These are phyloP conservation scores for Anaeramoeba ignava DNA, from an alignment of 78 protist species.

Conservation along the genomic window DNA sequence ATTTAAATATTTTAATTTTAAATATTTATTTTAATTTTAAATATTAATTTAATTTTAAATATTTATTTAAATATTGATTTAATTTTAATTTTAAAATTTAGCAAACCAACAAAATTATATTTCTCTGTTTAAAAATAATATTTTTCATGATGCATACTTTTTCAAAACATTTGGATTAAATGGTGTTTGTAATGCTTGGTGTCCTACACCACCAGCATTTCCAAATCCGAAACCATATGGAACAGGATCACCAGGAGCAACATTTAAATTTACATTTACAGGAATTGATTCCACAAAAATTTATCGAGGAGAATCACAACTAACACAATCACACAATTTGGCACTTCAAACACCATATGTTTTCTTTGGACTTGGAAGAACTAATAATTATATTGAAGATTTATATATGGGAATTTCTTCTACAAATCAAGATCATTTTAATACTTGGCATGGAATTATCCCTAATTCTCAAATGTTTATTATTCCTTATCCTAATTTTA, in stretches of 20 bases:
- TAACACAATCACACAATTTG: background rate
- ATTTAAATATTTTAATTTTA: background rate
- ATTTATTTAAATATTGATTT: background rate
- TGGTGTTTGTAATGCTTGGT: background rate
- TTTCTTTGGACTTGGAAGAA: background rate
- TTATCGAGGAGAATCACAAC: background rate
- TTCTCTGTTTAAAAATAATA: background rate
- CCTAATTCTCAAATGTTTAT: background rate
- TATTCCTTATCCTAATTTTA: background rate
- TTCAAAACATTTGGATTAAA: background rate
- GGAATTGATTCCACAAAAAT: no score
- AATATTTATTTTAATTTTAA: background rate
- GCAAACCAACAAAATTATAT: background rate
- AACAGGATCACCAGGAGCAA: no score
- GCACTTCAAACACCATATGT: background rate
- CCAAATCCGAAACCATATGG: background rate
- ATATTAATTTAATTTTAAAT: background rate
- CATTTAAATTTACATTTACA: no score
- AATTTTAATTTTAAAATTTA: background rate
- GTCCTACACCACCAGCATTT: background rate
- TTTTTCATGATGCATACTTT: background rate
- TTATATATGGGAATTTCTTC: background rate
- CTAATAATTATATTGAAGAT: background rate
- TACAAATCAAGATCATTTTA: background rate
- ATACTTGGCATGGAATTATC: background rate